Evolutionary conservation across 2,329 filamentous ascomycete species (phyloP).

Genomic region (Colletotrichum sp.): DNA sequence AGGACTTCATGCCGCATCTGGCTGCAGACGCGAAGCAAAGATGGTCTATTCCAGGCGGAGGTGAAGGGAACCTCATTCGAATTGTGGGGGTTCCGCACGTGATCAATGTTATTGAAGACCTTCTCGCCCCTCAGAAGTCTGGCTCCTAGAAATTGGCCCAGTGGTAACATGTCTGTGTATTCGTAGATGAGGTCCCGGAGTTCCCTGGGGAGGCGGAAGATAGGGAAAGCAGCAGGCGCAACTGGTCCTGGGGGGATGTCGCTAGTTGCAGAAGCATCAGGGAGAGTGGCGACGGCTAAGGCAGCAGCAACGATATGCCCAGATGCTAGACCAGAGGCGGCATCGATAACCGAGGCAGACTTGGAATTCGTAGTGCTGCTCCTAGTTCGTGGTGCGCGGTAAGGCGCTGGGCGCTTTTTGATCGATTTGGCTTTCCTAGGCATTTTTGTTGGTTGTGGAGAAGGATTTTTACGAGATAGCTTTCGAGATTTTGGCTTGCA

Average conservation of each 20-base stretch:
- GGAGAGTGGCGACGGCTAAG: rapidly evolving
- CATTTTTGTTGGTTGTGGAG: background rate
- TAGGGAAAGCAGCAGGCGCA: background rate
- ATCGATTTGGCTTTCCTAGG: background rate
- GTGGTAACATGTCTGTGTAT: background rate
- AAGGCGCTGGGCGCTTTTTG: background rate
- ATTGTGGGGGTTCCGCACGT: too few species aligned
- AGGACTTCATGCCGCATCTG: background rate
- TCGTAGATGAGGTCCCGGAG: background rate
- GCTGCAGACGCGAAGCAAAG: background rate
- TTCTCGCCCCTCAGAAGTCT: background rate
- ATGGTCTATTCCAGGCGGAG: background rate
- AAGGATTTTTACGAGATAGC: background rate
- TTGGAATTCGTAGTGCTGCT: background rate
- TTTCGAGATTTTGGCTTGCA: rapidly evolving
- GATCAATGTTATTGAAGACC: too few species aligned
- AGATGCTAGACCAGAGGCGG: background rate
- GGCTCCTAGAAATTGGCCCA: rapidly evolving
- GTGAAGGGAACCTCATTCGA: background rate
- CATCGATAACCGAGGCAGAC: background rate
- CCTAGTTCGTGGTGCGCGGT: background rate
- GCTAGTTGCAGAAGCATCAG: background rate
- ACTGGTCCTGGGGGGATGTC: background rate
- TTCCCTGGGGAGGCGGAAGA: background rate
- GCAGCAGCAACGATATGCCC: rapidly evolving